A percentile compares a stretch with the other conserved stretches of the same genome.
These are phyloP conservation scores for Symbiodinium pilosum DNA, from an alignment of 73 alveolate genomes.

Conservation along the genomic window DNA sequence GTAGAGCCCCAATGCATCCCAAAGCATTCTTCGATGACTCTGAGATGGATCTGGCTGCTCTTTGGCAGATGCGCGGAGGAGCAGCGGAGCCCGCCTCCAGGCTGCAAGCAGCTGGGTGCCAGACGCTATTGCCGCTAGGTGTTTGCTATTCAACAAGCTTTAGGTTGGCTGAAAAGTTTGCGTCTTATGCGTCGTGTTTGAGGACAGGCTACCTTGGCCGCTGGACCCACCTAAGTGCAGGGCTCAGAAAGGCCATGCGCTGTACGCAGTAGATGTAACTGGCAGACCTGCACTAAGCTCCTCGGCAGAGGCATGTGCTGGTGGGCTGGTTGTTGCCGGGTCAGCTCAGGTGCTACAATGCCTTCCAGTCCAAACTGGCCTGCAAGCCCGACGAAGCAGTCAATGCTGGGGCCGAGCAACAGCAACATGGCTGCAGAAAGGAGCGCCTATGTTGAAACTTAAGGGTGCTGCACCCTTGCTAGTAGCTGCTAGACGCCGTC, in stretches of 20 bases:
- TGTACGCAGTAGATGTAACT: too few relatives aligned
- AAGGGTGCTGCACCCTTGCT: too few relatives aligned
- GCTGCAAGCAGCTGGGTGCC: background rate
- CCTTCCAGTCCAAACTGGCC: conserved; percentile 24
- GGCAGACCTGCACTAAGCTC: too few relatives aligned
- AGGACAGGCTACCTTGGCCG: conserved; percentile 79
- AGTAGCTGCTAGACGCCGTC: too few relatives aligned
- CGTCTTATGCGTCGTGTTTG: background rate
- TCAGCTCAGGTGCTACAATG: background rate
- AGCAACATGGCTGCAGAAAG: background rate
- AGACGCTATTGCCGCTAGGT: background rate
- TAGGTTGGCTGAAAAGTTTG: background rate
- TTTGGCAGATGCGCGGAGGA: conserved; percentile 28
- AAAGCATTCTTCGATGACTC: too few relatives aligned
- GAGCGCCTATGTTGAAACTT: too few relatives aligned
- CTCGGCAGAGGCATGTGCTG: too few relatives aligned
- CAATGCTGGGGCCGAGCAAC: background rate
- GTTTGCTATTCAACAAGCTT: too few relatives aligned
- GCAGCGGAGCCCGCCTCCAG: conserved; percentile 5
- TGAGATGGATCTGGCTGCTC: conserved; percentile 62
- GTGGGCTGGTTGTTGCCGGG: too few relatives aligned
- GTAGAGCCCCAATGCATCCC: too few relatives aligned
- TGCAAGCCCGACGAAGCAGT: background rate
- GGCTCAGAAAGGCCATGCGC: background rate
- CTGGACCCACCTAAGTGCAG: conserved; percentile 19